Conservation (phyloP, 495 filamentous ascomycete genomes). For the Penicillium flavigenum region DNA sequence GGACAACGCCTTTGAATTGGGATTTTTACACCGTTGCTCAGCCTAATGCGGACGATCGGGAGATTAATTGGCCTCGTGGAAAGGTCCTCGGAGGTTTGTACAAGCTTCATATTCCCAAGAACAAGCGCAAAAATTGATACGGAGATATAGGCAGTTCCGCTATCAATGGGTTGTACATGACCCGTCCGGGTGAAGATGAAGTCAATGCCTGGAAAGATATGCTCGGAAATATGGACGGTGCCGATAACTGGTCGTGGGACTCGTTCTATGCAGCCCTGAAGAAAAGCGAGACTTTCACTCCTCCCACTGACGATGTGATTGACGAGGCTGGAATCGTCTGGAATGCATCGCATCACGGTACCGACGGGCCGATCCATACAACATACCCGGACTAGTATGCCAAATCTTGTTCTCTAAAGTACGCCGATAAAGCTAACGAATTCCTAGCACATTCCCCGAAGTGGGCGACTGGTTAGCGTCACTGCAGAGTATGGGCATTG, state of each 20-base stretch:
- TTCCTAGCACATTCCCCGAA: conserved; percentile 30
- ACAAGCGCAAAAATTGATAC: neutral
- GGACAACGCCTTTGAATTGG: conserved; percentile 42
- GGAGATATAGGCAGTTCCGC: conserved; percentile 33
- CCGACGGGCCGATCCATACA: conserved; percentile 45
- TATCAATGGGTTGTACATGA: conserved; percentile 38
- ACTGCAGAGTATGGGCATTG: conserved; percentile 27
- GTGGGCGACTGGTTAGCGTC: conserved; percentile 32
- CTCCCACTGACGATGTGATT: conserved; percentile 34
- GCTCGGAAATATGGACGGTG: conserved; percentile 35
- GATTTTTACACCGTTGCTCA: conserved; percentile 37
- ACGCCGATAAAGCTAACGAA: neutral
- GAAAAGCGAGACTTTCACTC: conserved; percentile 46
- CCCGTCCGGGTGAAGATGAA: conserved; percentile 34
- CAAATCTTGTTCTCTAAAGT: neutral
- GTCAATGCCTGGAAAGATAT: conserved; percentile 37
- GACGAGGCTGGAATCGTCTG: conserved; percentile 41
- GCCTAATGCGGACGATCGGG: conserved; percentile 32
- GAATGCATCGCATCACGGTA: conserved; percentile 36
- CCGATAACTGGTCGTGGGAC: conserved; percentile 36
- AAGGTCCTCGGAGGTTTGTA: conserved; percentile 40
- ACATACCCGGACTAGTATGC: conserved; percentile 49
- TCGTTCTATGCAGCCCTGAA: conserved; percentile 37
- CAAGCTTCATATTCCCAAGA: neutral
- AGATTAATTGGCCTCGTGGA: conserved; percentile 36